These are phyloP conservation scores for Styphnolobium japonicum DNA, from an alignment of 306 rosid species.

Conservation along the genomic window DNA sequence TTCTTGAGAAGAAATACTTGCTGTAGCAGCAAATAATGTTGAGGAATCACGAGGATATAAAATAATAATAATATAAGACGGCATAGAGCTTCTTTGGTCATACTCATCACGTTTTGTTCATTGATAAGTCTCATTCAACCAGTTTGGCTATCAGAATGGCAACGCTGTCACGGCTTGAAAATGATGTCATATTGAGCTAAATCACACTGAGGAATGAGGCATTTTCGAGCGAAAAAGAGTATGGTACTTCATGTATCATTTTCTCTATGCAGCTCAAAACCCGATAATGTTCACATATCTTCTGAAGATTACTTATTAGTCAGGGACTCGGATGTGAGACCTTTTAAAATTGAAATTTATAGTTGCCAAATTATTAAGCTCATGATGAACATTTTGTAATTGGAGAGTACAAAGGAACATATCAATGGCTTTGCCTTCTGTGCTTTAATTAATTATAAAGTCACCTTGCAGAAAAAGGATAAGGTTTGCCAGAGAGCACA, in stretches of 20 bases:
- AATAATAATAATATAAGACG: not conserved
- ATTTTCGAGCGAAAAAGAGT: not conserved
- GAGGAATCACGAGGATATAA: not conserved
- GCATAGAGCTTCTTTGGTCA: conserved; percentile 39
- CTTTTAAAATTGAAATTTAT: not conserved
- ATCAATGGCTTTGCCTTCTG: not conserved
- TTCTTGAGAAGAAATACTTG: conserved; percentile 10
- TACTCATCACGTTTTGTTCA: conserved; percentile 70
- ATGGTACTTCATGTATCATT: conserved; percentile 6
- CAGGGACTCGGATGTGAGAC: not conserved
- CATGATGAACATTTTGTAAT: conserved; percentile 2
- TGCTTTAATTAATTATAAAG: conserved; percentile 1
- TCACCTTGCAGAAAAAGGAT: not conserved
- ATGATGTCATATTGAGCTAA: not conserved
- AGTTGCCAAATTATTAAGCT: not conserved
- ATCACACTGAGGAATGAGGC: conserved; percentile 7
- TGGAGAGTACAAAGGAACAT: not conserved
- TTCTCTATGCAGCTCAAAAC: conserved; percentile 8
- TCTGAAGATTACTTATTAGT: not conserved
- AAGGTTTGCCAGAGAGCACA: not conserved
- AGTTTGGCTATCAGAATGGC: conserved; percentile 32
- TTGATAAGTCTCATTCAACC: conserved; percentile 47
- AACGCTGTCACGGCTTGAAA: conserved; percentile 34
- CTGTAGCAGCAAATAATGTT: conserved; percentile 6
- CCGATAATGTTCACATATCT: not conserved